These are phyloP conservation scores for Scolecobasidium constrictum DNA, from an alignment of 2,329 filamentous ascomycete genomes.

Conservation along the genomic window DNA sequence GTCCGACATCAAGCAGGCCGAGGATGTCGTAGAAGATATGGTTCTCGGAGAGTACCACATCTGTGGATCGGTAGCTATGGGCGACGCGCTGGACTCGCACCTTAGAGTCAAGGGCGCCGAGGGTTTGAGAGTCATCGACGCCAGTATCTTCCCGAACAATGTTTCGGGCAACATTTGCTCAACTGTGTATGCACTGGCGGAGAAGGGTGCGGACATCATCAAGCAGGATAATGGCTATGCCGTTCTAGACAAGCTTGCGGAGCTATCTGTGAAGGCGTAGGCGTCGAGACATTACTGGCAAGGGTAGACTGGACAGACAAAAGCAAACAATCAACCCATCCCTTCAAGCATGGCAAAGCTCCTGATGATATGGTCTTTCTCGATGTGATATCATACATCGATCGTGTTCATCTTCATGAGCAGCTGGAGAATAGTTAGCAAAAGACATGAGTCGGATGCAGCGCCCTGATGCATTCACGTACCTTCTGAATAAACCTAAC, in stretches of 20 bases:
- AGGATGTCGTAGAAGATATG: conserved; percentile 8
- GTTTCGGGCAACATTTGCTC: conserved; percentile 5
- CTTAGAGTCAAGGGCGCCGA: conserved; percentile 16
- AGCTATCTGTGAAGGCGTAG: no score
- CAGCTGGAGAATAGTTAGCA: no score
- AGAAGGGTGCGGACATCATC: conserved; percentile 10
- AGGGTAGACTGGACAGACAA: no score
- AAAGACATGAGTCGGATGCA: no score
- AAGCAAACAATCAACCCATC: no score
- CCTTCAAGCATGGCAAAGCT: no score
- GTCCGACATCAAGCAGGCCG: conserved; percentile 14
- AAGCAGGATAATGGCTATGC: conserved; percentile 3
- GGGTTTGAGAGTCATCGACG: conserved; percentile 21
- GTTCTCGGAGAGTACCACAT: conserved; percentile 4
- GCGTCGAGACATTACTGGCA: no score
- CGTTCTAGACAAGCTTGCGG: no score
- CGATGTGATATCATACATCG: no score
- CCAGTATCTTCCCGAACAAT: conserved; percentile 12
- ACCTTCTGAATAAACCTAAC: conserved; percentile 25
- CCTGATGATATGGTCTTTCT: no score
- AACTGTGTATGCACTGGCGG: conserved; percentile 9
- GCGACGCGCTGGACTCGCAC: background rate
- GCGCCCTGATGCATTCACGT: background rate
- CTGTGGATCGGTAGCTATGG: conserved; percentile 2
- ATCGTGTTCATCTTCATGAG: no score